Evolutionary conservation across 805 yeast genomes (phyloP), one percentile per base, ranked within the genome.

Genomic region (Lachancea thermotolerans): DNA sequence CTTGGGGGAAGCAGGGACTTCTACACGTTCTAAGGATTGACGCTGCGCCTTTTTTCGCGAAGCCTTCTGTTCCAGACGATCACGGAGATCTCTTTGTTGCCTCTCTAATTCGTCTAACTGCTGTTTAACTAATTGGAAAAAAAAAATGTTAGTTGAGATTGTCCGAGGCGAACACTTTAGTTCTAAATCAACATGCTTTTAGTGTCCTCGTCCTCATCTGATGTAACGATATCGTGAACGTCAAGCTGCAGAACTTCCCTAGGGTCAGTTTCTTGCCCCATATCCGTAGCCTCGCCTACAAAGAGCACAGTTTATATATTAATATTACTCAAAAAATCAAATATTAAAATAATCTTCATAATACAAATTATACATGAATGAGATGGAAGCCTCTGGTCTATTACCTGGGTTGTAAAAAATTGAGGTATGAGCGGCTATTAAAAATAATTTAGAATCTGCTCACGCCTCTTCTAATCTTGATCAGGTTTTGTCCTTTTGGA

Each of bases 1-100:
- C 32, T 54, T 60, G 16, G 66, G 68, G 1, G 71, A 65, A 1
- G 57, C 53, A 10, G 43, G 43, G 34, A 40, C 27, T 21, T 40
- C 43, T 25, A 40, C 43, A 17, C 34, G 9, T 14, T 30, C 33
- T 8, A 9, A 30, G 33, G 14, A 8, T 33, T 34, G 37, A 25
- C 33, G 28, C 5, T 18, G 14, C 12, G 25, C 35, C 44, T 44
- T 51, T 14, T 36, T 38, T 8, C 42, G 42, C n/a, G 48, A 39
- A 35, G 53, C 50, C 47, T 57, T 55, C 14, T 37, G 42, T 30
- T 48, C 41, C 17, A 64, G 44, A 15, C 66, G 47, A 10, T 50
- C 47, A 16, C 61, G 45, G 3, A 68, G 49, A 40, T 58, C 64
- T 9, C 37, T 34, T 29, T 45, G 57, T 44, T 51, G 61, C 8